These are phyloP conservation scores for Rhynchospora breviuscula DNA, from an alignment of 176 grass and related monocot genomes.

Conservation along the genomic window DNA sequence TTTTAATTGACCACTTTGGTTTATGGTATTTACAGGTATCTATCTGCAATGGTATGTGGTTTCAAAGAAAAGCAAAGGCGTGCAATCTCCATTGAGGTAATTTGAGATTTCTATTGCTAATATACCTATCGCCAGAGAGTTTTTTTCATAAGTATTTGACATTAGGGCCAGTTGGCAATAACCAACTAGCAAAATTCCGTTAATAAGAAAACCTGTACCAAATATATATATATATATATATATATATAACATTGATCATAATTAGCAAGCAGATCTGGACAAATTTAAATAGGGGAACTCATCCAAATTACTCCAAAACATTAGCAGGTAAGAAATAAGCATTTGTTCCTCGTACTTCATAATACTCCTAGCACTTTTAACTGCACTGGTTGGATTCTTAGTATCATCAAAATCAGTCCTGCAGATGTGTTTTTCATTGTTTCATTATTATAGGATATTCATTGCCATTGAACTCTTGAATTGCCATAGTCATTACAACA, in stretches of 20 bases:
- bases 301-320: neutral
- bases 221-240: neutral
- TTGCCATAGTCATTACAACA: neutral
- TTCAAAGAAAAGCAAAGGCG: slow-evolving; percentile 64
- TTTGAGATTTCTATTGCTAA: neutral
- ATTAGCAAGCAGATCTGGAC: neutral
- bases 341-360: neutral
- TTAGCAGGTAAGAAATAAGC: neutral
- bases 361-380: neutral
- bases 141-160: neutral
- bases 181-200: too few relatives aligned
- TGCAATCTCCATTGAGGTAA: slow-evolving; percentile 88
- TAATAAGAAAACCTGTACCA: too few relatives aligned
- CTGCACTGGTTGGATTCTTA: neutral
- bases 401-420: neutral
- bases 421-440: neutral
- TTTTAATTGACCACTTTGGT: slow-evolving; percentile 8
- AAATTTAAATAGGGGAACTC: neutral
- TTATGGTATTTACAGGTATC: slow-evolving; percentile 38
- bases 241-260: neutral
- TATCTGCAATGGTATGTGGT: slow-evolving; percentile 51
- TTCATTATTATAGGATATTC: neutral
- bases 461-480: neutral
- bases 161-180: neutral
- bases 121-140: neutral